Conservation (phyloP, 73 alveolate species). For the Tetrahymena borealis region DNA sequence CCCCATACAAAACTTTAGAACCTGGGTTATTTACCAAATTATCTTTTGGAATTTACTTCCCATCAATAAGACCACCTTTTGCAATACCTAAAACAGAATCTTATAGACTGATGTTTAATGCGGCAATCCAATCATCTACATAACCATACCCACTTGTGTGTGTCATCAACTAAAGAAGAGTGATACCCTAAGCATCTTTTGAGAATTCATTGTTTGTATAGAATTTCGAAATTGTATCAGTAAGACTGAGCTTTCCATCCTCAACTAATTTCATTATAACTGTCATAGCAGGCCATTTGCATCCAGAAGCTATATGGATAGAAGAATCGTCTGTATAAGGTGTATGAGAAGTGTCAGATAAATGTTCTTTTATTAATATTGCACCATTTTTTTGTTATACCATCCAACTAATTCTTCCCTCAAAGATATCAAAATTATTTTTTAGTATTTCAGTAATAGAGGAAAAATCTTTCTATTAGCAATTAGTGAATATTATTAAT, state of each 20-base stretch:
- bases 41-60: neutral
- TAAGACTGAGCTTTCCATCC: neutral
- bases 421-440: neutral
- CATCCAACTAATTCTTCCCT: slow-evolving; percentile 5
- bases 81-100: slow-evolving; percentile 8
- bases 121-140: neutral
- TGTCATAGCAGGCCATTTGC: slow-evolving; percentile 26
- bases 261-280: slow-evolving; percentile 14
- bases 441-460: neutral
- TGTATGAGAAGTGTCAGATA: neutral
- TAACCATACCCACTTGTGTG: neutral
- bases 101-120: neutral
- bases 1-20: neutral
- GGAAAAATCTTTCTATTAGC: neutral
- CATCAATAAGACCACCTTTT: neutral
- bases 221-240: neutral
- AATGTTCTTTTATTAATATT: slow-evolving; percentile 1
- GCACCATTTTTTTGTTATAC: neutral
- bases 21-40: neutral
- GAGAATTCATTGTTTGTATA: neutral
- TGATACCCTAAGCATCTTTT: neutral
- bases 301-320: slow-evolving; percentile 24
- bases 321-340: slow-evolving; percentile 7
- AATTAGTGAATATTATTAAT: too few relatives aligned
- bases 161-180: neutral